Evolutionary conservation across 768 basidiomycete genomes (phyloP).

Genomic region (Calvatia gigantea): DNA sequence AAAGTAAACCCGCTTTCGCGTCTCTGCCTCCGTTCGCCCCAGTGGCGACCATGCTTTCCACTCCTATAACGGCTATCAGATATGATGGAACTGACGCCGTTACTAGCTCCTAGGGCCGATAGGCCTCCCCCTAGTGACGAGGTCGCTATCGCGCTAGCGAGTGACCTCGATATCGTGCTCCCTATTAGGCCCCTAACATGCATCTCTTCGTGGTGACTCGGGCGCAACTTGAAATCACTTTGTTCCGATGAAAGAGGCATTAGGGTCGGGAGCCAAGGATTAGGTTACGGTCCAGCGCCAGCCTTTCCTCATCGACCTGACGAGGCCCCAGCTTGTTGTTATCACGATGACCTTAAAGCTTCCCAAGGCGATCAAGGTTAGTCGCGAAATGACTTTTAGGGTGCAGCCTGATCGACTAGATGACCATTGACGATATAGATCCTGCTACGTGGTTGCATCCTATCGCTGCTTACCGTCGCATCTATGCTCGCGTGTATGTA

Average conservation of each 20-base stretch:
- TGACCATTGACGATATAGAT: conserved; percentile 25
- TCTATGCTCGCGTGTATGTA: conserved; percentile 50
- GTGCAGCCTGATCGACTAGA: background rate
- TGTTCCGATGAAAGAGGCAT: conserved; percentile 53
- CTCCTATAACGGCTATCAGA: conserved; percentile 33
- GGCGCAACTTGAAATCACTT: conserved; percentile 48
- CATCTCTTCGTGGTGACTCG: no score
- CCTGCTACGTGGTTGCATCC: conserved; percentile 48
- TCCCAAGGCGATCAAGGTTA: conserved; percentile 37
- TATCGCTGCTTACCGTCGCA: conserved; percentile 42
- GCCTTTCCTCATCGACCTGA: conserved; percentile 52
- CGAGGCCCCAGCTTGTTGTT: conserved; percentile 48
- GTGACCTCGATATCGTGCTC: conserved; percentile 48
- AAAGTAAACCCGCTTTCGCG: no score
- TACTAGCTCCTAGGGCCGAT: conserved; percentile 36
- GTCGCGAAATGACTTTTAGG: background rate
- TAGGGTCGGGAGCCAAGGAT: conserved; percentile 48
- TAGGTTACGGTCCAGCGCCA: conserved; percentile 49
- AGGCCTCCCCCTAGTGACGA: conserved; percentile 50
- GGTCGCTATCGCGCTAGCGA: conserved; percentile 38
- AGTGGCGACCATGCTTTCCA: background rate
- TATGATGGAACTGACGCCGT: conserved; percentile 43
- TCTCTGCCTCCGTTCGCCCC: no score
- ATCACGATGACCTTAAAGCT: conserved; percentile 25
- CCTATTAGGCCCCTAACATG: background rate